Evolutionary conservation across 2,329 filamentous ascomycete genomes (phyloP), one percentile per base, ranked within the genome.

Genomic region (Saccharata proteae): DNA sequence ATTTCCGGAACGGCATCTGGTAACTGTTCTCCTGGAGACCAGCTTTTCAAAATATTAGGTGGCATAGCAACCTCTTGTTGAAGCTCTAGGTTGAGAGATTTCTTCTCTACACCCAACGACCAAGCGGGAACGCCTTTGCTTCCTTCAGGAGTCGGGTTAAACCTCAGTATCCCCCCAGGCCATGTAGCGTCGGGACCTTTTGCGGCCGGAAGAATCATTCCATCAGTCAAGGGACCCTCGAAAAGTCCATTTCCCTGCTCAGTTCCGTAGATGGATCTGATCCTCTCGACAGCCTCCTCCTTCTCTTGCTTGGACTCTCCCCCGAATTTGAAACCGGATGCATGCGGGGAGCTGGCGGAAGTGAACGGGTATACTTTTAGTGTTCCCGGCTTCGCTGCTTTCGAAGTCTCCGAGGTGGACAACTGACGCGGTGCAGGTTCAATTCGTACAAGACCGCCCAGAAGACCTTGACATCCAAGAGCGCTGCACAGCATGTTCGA

Each of bases 221-320:
- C 86, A 53, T 98, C 84, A 0, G 86, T 94, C 30, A 98, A 52
- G 4, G 90, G 85, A 0, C 90, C 90, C 34, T 80, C 72, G 2
- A 96, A 61, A 12, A 96, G 54, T 14, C 71, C 69, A 0, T 60
- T 49, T 7, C 53, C 62, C 21, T 64, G 68, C 17, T 62, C 51
- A 17, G 64, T 67, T 13, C 74, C 71, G 43, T 90, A 90, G 3
- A 83, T 69, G 8, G 76, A 69, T 39, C 74, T 72, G 38, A 93
- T 75, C 25, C 73, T 72, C 46, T 79, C 78, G 10, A 72, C 64
- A 3, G 76, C 74, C 42, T 85, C 83, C 47, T 93, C 83, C 31
- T 77, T 77, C 43, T 90, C 82, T 5, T 80, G 71, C 44, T 83
- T 82, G 1, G 83, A 81, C 44, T 93, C 84, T 10, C 85, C 83